Evolutionary conservation across 768 basidiomycete species (phyloP), one percentile per base, ranked within the genome.

Genomic region (Amanita rimosa): DNA sequence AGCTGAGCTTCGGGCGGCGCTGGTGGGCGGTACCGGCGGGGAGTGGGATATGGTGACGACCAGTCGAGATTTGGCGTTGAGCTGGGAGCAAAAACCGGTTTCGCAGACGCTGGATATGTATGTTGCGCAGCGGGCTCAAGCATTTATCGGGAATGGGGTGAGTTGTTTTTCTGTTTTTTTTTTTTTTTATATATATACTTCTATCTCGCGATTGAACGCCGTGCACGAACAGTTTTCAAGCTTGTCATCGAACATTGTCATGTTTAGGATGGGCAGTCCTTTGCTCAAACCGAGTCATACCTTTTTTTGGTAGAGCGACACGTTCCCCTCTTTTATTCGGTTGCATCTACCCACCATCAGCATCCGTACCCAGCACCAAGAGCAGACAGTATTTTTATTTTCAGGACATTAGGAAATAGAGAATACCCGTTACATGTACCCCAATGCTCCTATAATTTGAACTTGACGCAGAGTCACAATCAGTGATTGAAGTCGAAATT

Each of bases 121-220:
- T 53, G 72, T 85, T 36, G 83, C 72, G 10, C 68, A 78, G 57
- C 63, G 78, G 45, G 81, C 82, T 1, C 74, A 81, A 54, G 68
- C 78, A 49, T 76, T 85, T 52, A 64, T 86, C 37, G 84, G 84
- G 6, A 86, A 85, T 57, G 84, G 83, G 50, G 82, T 81, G 57
- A 54, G 80, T 74, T 34, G 4, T 27, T 31, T 17, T 14, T 6
- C 14, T 6, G 1, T 13, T 27, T 14, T 44, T n/a, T 33, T 9
- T 14, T 21, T 2, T 17, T 4, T 19, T 13, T 40, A 2, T 22
- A n/a, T 24, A 2, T 40, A 2, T 22, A n/a, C 14, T 21, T 6
- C 26, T 26, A 6, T 26, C 26, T 26, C 6, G 6, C 5, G 26
- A 26, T 22, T 26, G 26, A 26, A 22, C 5, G 22, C 26, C 3